Conservation (phyloP, 2,329 filamentous ascomycete genomes). For the Ophiostoma ips region DNA sequence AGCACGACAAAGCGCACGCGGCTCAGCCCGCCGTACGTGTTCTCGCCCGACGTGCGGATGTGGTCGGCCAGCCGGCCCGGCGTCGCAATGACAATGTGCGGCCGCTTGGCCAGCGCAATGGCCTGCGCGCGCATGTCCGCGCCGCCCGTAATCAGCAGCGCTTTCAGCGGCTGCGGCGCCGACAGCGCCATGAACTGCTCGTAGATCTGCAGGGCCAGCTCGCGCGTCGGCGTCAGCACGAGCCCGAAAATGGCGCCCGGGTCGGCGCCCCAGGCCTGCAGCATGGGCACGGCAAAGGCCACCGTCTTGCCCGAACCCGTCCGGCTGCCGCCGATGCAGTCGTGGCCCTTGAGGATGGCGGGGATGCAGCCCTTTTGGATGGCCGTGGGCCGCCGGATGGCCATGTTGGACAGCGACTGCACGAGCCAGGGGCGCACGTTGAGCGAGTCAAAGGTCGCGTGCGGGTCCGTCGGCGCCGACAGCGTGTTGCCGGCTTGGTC, state of each 20-base stretch:
- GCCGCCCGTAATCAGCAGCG: conserved; percentile 80
- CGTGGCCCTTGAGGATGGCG: conserved; percentile 75
- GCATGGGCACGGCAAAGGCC: conserved; percentile 84
- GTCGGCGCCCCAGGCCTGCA: conserved; percentile 88
- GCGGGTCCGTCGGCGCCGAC: conserved; percentile 38
- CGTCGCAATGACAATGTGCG: conserved; percentile 88
- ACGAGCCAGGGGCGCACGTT: conserved; percentile 78
- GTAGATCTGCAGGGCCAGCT: conserved; percentile 88
- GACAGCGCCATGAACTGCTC: conserved; percentile 94
- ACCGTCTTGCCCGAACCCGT: conserved; percentile 97
- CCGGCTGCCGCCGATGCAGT: conserved; percentile 88
- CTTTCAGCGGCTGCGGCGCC: conserved; percentile 73
- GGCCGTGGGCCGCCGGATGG: conserved; percentile 76
- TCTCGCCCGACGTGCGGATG: conserved; percentile 77
- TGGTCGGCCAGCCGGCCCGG: conserved; percentile 89
- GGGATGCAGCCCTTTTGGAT: conserved; percentile 92
- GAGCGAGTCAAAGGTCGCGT: conserved; percentile 57
- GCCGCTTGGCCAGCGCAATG: conserved; percentile 63
- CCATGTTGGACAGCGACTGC: conserved; percentile 58
- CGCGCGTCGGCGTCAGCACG: conserved; percentile 77
- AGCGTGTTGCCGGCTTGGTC: conserved; percentile 18
- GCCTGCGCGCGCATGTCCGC: conserved; percentile 87
- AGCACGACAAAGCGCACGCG: conserved; percentile 78
- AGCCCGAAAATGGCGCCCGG: conserved; percentile 83
- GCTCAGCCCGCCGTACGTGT: conserved; percentile 70